phyloP scores from a whole-genome alignment of 768 basidiomycete species.

The Boletus sp. region DNA sequence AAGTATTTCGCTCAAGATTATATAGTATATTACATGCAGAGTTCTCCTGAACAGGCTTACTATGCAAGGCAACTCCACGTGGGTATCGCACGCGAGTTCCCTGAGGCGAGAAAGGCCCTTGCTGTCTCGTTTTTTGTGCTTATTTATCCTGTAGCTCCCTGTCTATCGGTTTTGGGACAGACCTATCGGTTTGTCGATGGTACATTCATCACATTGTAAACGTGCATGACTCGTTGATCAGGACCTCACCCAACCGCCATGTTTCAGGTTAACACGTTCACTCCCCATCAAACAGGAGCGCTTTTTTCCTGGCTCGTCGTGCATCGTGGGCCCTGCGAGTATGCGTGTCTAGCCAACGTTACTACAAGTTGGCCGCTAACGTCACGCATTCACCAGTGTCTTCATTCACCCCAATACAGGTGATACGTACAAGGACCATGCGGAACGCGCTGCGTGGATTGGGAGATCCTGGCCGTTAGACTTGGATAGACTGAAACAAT shows the following conservation, averaged over 20 bases:
- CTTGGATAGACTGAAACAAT: constrained; percentile 30
- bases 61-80: constrained; percentile 59
- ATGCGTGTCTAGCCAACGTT: constrained; percentile 27
- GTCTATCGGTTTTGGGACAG: constrained; percentile 63
- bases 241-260: constrained; percentile 72
- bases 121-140: neutral
- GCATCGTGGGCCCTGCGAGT: constrained; percentile 64
- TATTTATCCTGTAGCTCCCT: constrained; percentile 42
- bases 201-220: neutral
- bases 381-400: neutral
- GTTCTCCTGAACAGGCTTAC: constrained; percentile 40
- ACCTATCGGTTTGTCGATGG: constrained; percentile 44
- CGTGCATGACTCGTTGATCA: constrained; percentile 4
- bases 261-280: constrained; percentile 71
- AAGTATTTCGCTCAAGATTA: neutral
- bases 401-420: no score
- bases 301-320: constrained; percentile 68
- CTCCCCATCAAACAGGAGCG: constrained; percentile 39
- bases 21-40: constrained; percentile 63
- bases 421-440: constrained; percentile 40
- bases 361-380: neutral
- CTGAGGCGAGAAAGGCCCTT: constrained; percentile 46
- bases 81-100: constrained; percentile 60
- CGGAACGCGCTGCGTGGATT: constrained; percentile 66
- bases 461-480: constrained; percentile 58